Conservation (phyloP, 2,329 filamentous ascomycete species). For the Pestalotiopsis sp. region DNA sequence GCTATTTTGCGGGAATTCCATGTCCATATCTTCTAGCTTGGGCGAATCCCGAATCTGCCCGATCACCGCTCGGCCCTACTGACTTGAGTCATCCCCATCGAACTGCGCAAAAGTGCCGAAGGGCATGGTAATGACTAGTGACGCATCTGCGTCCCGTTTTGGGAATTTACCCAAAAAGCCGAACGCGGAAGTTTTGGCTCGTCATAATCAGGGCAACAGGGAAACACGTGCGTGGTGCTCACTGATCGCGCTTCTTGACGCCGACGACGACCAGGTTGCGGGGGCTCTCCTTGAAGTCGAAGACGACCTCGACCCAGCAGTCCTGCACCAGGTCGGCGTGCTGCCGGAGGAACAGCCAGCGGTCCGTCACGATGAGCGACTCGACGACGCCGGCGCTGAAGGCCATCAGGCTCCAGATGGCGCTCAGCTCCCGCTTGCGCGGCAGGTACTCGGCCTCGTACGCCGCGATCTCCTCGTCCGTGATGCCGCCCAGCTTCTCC, state of each 20-base stretch:
- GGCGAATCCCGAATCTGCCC: neutral
- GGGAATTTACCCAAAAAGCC: neutral
- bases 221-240: neutral
- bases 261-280: conserved; percentile 93
- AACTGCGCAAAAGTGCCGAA: neutral
- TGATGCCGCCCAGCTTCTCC: conserved; percentile 68
- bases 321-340: conserved; percentile 70
- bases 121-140: neutral
- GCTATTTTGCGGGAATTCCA: neutral
- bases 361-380: conserved; percentile 85
- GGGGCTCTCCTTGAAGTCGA: conserved; percentile 84
- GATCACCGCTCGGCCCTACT: neutral
- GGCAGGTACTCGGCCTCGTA: conserved; percentile 70
- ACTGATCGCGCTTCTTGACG: conserved; percentile 64
- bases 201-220: neutral
- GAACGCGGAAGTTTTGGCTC: neutral
- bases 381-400: conserved; percentile 91
- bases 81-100: neutral
- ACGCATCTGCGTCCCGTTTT: neutral
- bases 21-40: neutral
- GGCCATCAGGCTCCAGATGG: conserved; percentile 95
- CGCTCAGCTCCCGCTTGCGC: conserved; percentile 78
- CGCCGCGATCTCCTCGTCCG: conserved; percentile 71
- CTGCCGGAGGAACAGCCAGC: conserved; percentile 86
- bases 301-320: conserved; percentile 92